Percentiles rank a stretch among this genome's conserved stretches.
These are phyloP conservation scores for Boletus speciosus DNA, from an alignment of 768 basidiomycete genomes.

Conservation along the genomic window DNA sequence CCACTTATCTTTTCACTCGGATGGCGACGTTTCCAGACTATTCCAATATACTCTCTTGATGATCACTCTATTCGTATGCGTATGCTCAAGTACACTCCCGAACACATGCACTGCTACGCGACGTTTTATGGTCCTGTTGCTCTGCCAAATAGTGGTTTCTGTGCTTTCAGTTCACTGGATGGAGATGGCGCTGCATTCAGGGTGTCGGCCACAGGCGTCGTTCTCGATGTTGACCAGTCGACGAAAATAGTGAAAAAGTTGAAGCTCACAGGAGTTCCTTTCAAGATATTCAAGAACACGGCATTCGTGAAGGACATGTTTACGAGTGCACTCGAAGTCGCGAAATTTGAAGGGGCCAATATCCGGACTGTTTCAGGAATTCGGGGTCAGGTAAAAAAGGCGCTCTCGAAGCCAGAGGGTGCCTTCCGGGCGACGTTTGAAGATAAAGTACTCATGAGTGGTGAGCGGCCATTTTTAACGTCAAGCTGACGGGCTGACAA, in stretches of 20 bases:
- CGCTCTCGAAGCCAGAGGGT: constrained; percentile 90
- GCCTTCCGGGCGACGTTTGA: constrained; percentile 96
- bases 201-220: constrained; percentile 89
- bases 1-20: constrained; percentile 96
- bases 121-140: constrained; percentile 95
- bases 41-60: constrained; percentile 94
- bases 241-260: constrained; percentile 97
- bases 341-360: constrained; percentile 98
- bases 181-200: constrained; percentile 75
- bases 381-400: constrained; percentile 95
- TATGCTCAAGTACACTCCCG: constrained; percentile 99
- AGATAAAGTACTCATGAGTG: constrained; percentile 94
- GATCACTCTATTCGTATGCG: constrained; percentile 98
- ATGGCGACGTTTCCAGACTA: constrained; percentile 93
- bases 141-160: constrained; percentile 93
- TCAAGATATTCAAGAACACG: constrained; percentile 99
- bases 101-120: constrained; percentile 99
- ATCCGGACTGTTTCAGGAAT: constrained; percentile 94
- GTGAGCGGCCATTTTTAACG: constrained; percentile 44
- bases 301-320: constrained; percentile 99
- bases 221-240: constrained; percentile 89
- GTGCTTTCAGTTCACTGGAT: constrained; percentile 86
- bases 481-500: background rate
- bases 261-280: constrained; percentile 92
- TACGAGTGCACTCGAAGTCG: constrained; percentile 85